A percentile compares a stretch with the other conserved stretches of the same genome.
Conservation (phyloP, 2,329 filamentous ascomycete genomes). For the Lojkania enalia region DNA sequence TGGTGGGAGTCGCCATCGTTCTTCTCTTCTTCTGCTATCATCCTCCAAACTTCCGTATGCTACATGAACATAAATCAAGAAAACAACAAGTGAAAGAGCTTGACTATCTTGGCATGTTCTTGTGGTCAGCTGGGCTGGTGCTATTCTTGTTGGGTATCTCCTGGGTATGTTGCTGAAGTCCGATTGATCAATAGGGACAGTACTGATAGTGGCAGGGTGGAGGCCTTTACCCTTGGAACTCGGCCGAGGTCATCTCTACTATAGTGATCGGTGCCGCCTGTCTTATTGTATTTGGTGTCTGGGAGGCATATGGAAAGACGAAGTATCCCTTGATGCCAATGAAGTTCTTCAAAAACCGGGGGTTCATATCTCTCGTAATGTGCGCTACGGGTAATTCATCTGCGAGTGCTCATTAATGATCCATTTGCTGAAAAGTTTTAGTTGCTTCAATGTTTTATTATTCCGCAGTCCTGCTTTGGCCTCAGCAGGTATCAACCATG, state of each 20-base stretch:
- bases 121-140: conserved; percentile 16
- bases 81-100: conserved; percentile 16
- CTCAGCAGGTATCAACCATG: conserved; percentile 18
- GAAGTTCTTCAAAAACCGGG: conserved; percentile 18
- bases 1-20: conserved; percentile 11
- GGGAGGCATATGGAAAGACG: conserved; percentile 21
- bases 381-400: conserved; percentile 15
- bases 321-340: conserved; percentile 22
- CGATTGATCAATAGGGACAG: no score
- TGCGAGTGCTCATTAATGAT: not conserved
- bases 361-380: conserved; percentile 16
- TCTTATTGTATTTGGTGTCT: conserved; percentile 45
- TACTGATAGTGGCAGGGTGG: conserved; percentile 26
- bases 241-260: conserved; percentile 45
- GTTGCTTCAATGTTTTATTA: conserved; percentile 18
- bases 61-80: conserved; percentile 19
- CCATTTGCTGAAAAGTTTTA: not conserved
- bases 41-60: conserved; percentile 17
- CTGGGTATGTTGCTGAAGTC: conserved; percentile 15
- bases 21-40: conserved; percentile 20
- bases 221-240: conserved; percentile 49
- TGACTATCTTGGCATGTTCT: conserved; percentile 16
- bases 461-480: conserved; percentile 17
- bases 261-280: conserved; percentile 42
- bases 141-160: conserved; percentile 19